Evolutionary conservation across 2,329 filamentous ascomycete genomes (phyloP), one percentile per base, ranked within the genome.

Genomic region (Alternaria rosae): DNA sequence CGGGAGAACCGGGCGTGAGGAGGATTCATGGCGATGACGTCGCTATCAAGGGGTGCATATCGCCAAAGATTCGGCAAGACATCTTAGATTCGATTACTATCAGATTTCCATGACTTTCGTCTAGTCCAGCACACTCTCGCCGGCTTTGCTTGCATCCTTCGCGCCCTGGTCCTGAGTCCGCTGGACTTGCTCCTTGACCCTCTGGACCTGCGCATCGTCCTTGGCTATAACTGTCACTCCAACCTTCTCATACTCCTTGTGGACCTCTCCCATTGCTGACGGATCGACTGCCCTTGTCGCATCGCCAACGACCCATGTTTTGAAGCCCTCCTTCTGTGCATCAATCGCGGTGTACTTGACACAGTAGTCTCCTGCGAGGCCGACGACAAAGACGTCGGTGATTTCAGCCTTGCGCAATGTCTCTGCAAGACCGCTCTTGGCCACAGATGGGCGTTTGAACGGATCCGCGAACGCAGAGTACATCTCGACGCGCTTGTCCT

Each of bases 391-490:
- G 6, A 97, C 92, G 77, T 96, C 87, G 6, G 91, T 93, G 26
- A 97, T 82, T 1, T 80, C 82, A 15, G 82, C 82, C 3, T 82
- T 83, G 54, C 78, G 84, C 69, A 99, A 78, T 50, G 83, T 74
- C 1, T 74, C 81, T 2, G 85, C 85, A 25, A 98, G 82, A 13
- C 89, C 89, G 71, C 87, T 89, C 71, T 81, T 88, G 25, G 82
- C 82, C 13, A 91, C 82, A 30, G 81, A 81, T 2, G 89, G 88
- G 6, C 84, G 84, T 41, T 80, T 80, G 71, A 97, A 94, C 0
- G 92, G 91, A 75, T 94, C 92, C 63, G 90, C 90, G 3, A 99
- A 98, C 0, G 91, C 93, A 64, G 91, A 94, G 81, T 97, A 98
- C 91, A 97, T 97, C 80, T 99, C 95, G 2, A 97, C 87, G 45